Base-by-base conservation (phyloP, 2,329 filamentous ascomycete species). In the Trichoderma simmonsii region DNA sequence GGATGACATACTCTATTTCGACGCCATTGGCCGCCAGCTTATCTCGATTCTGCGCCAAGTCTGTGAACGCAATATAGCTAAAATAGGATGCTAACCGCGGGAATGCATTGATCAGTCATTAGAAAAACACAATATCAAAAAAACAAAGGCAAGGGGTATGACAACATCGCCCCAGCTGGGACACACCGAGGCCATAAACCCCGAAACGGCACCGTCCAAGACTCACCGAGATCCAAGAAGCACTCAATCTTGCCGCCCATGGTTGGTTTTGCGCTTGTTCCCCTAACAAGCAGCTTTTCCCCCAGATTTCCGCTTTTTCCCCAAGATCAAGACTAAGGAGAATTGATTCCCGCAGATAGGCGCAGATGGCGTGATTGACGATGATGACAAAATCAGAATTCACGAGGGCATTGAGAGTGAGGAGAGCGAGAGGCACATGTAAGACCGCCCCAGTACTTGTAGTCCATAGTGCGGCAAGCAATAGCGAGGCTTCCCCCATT, bases 171-270 rank as follows among this genome's bases (percentile, higher is more conserved):
- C 14, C 21, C 15, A 57, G 18, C 2, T 5, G 21, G 4, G 11
- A 30, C n/a, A 60, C 54, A 26, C 43, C 43, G 43, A 12, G 14
- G 5, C 26, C 14, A 14, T 15, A 18, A 36, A 36, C 18, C 54
- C 15, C 21, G 62, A 32, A 28, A 39, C 3, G 36, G 7, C 28
- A 24, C 18, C 24, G 3, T 4, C 21, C 56, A 57, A 43, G 7
- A 72, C 73, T 32, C 81, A 92, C 91, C 87, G 77, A 90, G 86
- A 80, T 93, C 91, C 70, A 93, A 74, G 77, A 92, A 93, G 64
- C 86, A 87, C 73, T 91, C 89, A 75, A 93, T 92, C 71, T 86
- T 86, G 69, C 43, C 68, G n/a, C 86, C 84, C 90, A 92, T 91
- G 59, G 28, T 62, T 48, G 15, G 36, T 39, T 39, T 14, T 30